A percentile compares a stretch with the other conserved stretches of the same genome.
Evolutionary conservation across 176 grass and related monocot genomes (phyloP).

Genomic region (Stipa capillata): DNA sequence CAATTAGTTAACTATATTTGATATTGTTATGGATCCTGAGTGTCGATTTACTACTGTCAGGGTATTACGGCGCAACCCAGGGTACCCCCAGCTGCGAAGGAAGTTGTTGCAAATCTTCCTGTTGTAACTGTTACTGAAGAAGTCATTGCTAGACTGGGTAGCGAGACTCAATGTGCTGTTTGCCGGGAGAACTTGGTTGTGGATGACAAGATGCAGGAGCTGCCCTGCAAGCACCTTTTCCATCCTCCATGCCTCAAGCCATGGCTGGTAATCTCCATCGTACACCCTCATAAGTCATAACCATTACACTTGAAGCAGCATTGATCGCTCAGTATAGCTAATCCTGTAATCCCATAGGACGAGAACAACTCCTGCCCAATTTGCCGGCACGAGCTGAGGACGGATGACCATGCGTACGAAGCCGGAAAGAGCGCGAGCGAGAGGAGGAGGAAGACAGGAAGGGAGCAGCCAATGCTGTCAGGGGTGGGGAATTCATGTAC

Average conservation of each 20-base stretch:
- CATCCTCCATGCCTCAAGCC: constrained; percentile 90
- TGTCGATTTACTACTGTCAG: constrained; percentile 31
- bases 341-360: constrained; percentile 40
- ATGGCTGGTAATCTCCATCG: constrained; percentile 57
- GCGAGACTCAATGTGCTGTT: constrained; percentile 83
- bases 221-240: constrained; percentile 99
- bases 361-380: constrained; percentile 89
- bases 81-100: constrained; percentile 83
- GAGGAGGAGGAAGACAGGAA: constrained; percentile 91
- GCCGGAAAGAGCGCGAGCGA: constrained; percentile 73
- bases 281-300: not conserved
- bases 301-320: not conserved
- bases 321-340: not conserved
- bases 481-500: constrained; percentile 88
- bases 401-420: constrained; percentile 91
- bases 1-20: not conserved
- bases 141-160: constrained; percentile 57
- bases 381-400: constrained; percentile 70
- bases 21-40: not conserved
- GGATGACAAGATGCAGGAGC: constrained; percentile 92
- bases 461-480: constrained; percentile 83
- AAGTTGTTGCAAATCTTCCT: constrained; percentile 85
- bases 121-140: constrained; percentile 62
- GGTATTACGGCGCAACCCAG: constrained; percentile 34
- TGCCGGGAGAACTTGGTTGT: constrained; percentile 81